Conservation (phyloP, 2,329 filamentous ascomycete genomes). For the Didymella lethalis region DNA sequence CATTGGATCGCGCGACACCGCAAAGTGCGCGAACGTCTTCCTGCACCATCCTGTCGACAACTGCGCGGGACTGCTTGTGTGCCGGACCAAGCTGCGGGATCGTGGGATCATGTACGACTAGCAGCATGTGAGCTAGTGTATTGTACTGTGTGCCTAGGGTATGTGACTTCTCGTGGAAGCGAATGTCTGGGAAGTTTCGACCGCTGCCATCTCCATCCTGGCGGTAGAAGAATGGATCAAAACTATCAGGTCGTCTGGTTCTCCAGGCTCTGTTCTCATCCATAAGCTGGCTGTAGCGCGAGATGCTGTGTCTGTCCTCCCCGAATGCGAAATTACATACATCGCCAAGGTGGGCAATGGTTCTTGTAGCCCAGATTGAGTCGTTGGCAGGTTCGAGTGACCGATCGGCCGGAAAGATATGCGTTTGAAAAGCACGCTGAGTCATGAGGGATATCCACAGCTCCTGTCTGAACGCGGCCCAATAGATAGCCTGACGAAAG, state of each 20-base stretch:
- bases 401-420: conserved; percentile 51
- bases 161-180: conserved; percentile 47
- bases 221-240: conserved; percentile 46
- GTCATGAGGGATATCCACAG: conserved; percentile 51
- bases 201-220: conserved; percentile 46
- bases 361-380: conserved; percentile 54
- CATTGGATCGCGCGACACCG: conserved; percentile 47
- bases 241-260: conserved; percentile 42
- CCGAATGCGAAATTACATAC: conserved; percentile 50
- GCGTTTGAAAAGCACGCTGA: conserved; percentile 46
- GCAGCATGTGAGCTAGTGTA: conserved; percentile 46
- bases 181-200: conserved; percentile 46
- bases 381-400: conserved; percentile 52
- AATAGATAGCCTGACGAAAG: conserved; percentile 49
- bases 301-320: conserved; percentile 43
- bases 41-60: conserved; percentile 45
- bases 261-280: conserved; percentile 48
- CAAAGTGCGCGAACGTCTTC: conserved; percentile 48
- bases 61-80: conserved; percentile 42
- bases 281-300: conserved; percentile 42
- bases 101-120: conserved; percentile 48
- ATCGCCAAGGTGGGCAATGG: conserved; percentile 51
- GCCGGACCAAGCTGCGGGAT: conserved; percentile 49
- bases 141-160: conserved; percentile 48
- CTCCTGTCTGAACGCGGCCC: conserved; percentile 50